Evolutionary conservation across 2,329 filamentous ascomycete genomes (phyloP).

Genomic region (Pseudogymnoascus sp.): DNA sequence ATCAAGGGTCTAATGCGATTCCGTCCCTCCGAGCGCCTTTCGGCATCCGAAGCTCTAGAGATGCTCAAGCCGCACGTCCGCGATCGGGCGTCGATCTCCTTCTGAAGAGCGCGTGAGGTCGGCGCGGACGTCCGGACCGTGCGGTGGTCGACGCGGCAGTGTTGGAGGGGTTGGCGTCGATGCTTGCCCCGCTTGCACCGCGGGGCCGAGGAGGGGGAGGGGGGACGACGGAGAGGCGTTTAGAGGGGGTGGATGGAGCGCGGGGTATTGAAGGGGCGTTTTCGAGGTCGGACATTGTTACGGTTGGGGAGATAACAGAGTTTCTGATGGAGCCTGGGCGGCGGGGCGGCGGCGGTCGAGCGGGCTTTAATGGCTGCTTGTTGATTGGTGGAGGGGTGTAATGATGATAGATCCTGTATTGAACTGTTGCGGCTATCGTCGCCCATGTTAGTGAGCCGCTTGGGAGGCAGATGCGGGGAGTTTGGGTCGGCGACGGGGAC

Average conservation of each 20-base stretch:
- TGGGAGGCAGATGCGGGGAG: slow-evolving; percentile 19
- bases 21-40: not conserved
- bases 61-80: slow-evolving; percentile 24
- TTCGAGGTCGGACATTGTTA: slow-evolving; percentile 21
- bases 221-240: slow-evolving; percentile 22
- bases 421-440: slow-evolving; percentile 21
- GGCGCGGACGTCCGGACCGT: slow-evolving; percentile 58
- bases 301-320: slow-evolving; percentile 19
- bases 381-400: slow-evolving; percentile 13
- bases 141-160: slow-evolving; percentile 16
- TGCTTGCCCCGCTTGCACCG: slow-evolving; percentile 31
- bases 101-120: slow-evolving; percentile 66
- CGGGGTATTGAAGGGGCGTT: slow-evolving; percentile 18
- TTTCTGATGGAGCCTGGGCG: slow-evolving; percentile 22
- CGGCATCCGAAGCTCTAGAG: slow-evolving; percentile 4
- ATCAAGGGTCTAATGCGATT: not conserved
- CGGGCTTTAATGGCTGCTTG: slow-evolving; percentile 20
- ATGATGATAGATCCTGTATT: slow-evolving; percentile 14
- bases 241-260: slow-evolving; percentile 38
- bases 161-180: slow-evolving; percentile 20
- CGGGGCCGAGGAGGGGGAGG: slow-evolving; percentile 35
- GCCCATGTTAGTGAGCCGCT: slow-evolving; percentile 25
- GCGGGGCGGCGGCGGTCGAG: slow-evolving; percentile 30
- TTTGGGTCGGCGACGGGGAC: slow-evolving; percentile 26
- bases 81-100: slow-evolving; percentile 67